A percentile compares a stretch with the other conserved stretches of the same genome.
Evolutionary conservation across 108 stramenopile species (phyloP).

Genomic region (Skeletonema tropicum): DNA sequence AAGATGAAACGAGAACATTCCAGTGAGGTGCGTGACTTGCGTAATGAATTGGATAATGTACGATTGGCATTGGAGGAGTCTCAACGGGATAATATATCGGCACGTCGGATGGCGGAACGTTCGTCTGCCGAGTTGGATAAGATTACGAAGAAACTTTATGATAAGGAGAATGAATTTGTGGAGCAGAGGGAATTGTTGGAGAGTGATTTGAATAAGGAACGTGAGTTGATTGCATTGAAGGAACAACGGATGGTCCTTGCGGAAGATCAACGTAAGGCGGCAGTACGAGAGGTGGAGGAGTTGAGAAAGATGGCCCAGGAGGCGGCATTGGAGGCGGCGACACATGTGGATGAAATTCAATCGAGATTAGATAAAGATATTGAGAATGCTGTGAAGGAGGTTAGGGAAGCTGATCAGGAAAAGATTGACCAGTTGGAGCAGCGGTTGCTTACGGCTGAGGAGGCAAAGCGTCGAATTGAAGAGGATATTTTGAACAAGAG

Average conservation of each 20-base stretch:
- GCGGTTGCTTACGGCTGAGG: constrained; percentile 39
- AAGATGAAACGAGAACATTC: constrained; percentile 43
- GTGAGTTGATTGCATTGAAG: constrained; percentile 64
- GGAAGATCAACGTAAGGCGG: constrained; percentile 49
- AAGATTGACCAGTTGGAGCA: constrained; percentile 46
- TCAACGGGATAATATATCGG: constrained; percentile 22
- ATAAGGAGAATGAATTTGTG: constrained; percentile 52
- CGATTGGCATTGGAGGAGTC: constrained; percentile 41
- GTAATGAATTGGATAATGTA: constrained; percentile 41
- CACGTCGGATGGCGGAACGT: constrained; percentile 36
- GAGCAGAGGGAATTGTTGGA: constrained; percentile 49
- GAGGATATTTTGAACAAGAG: constrained; percentile 39
- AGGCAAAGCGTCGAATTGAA: constrained; percentile 36
- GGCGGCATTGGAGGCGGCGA: constrained; percentile 49
- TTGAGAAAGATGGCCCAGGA: constrained; percentile 55
- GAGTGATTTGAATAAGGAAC: constrained; percentile 59
- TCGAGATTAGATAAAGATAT: constrained; percentile 42
- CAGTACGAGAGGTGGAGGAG: constrained; percentile 51
- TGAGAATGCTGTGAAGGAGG: constrained; percentile 49
- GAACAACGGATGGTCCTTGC: constrained; percentile 64
- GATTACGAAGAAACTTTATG: constrained; percentile 37
- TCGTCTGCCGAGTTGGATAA: constrained; percentile 52
- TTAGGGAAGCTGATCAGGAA: constrained; percentile 54
- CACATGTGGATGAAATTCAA: constrained; percentile 35
- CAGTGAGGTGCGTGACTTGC: constrained; percentile 40